Base-by-base conservation (phyloP, 495 filamentous ascomycete genomes). In the Astrothelium macrocarpum region DNA sequence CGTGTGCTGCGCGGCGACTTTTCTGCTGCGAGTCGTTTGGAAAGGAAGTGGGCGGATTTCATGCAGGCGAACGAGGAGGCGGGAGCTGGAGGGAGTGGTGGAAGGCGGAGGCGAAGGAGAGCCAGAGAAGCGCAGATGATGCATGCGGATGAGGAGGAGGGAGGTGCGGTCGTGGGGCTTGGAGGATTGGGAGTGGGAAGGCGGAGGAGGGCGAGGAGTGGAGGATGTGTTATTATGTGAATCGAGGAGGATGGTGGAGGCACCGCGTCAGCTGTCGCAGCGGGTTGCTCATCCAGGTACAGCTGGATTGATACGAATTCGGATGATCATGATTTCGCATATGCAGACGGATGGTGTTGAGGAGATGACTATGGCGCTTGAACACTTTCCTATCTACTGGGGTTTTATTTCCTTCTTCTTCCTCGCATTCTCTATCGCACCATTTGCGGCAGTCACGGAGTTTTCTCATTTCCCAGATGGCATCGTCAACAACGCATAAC, bases 21-120 rank as follows among this genome's bases (percentile, higher is more conserved):
- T 26, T 74, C 76, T 0, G 78, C 87, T 2, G 94, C 94, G 1
- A 76, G 77, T 36, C 77, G 88, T 14, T 78, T 98, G 25, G 91
- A 96, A 76, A 79, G 84, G 59, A 95, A 91, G 75, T 98, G 94
- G 94, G 90, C 86, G 0, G 88, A 95, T 34, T 93, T 91, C 67
- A 97, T 97, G 94, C 87, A 93, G 75, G 85, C 88, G 5, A 88
- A 82, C 26, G 89, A 96, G 68, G 95, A 97, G 70, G 90, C 88
- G 0, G 90, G 87, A 0, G 82, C 81, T 1, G 79, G 69, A 0
- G 85, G 84, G 0, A 79, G 78, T 0, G 84, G 84, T 1, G 75
- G 78, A 0, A 78, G 91, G 42, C 76, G 92, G 62, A 76, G 92
- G 58, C 78, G 91, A 65, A 78, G 91, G 31, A 81, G 90, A 60